Evolutionary conservation across 768 basidiomycete species (phyloP), one percentile per base, ranked within the genome.

Genomic region (Suillus occidentalis): DNA sequence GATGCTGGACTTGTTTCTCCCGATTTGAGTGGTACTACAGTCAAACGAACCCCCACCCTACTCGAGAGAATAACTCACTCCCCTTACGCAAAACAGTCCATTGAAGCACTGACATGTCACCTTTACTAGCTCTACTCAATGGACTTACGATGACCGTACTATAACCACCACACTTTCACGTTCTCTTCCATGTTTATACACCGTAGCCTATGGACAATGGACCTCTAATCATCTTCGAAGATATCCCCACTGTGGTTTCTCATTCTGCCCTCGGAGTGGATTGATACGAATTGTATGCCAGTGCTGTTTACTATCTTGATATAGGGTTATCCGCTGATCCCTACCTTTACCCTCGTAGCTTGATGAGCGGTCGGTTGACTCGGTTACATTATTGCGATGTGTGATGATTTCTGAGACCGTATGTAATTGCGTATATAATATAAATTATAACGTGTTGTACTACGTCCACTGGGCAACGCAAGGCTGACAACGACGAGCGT

Each of bases 41-140:
- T 43, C 66, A 28, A 34, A 39, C 7, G 60, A 65, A 8, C 74
- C 74, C 3, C 74, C 74, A 40, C 64, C 74, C 13, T 75, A 75
- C 58, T 71, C 71, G 22, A 69, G 67, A 39, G 50, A 39, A 25
- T 61, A 47, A 28, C 28, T 60, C n/a, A 60, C 20, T 5, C 14
- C 28, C 12, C n/a, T 7, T 20, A 10, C 28, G 4, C 7, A 34
- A 50, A 57, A 61, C 53, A 47, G 14, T 37, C 31, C 14, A 60
- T 16, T 8, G 20, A 36, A 39, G 45, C 28, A 25, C 22, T 59
- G 53, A 22, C 28, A 16, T 20, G 13, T 39, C 12, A 34, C 39
- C 2, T 22, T 28, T 28, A 60, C 50, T 39, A 58, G 13, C 28
- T 7, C 9, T 39, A 28, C 13, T 18, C 37, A 8, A 37, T 62